Conservation (phyloP, 139 green algal genomes). For the Chlorella sp. region DNA sequence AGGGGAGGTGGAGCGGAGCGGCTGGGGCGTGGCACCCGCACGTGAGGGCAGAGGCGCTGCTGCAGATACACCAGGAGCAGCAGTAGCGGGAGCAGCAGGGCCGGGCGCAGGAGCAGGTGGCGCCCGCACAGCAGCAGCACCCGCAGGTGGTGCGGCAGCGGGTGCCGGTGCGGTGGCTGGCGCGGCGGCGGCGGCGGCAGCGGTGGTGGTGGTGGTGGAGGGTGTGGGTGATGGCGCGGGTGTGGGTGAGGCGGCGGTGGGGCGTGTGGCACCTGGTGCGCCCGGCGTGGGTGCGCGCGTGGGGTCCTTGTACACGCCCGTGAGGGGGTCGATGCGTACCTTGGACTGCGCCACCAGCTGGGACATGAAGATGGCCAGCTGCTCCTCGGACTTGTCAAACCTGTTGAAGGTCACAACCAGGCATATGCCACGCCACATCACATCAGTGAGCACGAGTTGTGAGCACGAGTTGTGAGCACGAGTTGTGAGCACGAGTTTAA, state of each 20-base stretch:
- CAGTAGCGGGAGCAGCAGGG: too few relatives aligned
- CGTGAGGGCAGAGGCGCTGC: too few relatives aligned
- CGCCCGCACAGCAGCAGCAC: not conserved
- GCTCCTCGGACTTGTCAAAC: not conserved
- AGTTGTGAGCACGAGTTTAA: too few relatives aligned
- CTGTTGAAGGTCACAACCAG: too few relatives aligned
- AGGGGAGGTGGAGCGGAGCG: not conserved
- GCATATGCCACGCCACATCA: too few relatives aligned
- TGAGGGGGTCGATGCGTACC: not conserved
- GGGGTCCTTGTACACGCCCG: slow-evolving; percentile 1
- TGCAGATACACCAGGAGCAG: too few relatives aligned
- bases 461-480: too few relatives aligned
- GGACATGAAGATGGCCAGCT: not conserved
- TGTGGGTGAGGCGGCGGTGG: not conserved
- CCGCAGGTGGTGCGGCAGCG: too few relatives aligned
- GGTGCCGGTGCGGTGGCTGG: too few relatives aligned
- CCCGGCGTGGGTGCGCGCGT: not conserved
- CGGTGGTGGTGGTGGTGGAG: not conserved
- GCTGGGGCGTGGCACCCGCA: not conserved
- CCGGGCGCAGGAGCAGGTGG: too few relatives aligned
- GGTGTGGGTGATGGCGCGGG: not conserved
- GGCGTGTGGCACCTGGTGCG: not conserved
- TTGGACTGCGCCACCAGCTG: not conserved
- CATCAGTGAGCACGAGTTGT: too few relatives aligned
- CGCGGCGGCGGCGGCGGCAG: not conserved